Evolutionary conservation across 192 early-diverging fungal species (phyloP).

Genomic region (Chytriomyces confervae): DNA sequence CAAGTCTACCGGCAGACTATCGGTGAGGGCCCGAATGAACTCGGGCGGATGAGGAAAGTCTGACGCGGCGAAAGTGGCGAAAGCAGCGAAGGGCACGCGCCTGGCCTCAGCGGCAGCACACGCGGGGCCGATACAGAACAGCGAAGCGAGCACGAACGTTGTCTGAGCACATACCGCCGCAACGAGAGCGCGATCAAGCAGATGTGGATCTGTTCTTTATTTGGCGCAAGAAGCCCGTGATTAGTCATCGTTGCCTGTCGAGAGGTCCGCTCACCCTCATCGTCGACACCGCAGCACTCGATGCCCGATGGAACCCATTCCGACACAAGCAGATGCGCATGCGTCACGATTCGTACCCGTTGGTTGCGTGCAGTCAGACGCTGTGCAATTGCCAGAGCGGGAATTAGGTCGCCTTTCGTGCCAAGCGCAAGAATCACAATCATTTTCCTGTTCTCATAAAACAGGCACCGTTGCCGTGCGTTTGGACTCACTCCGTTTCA

Average conservation of each 20-base stretch:
- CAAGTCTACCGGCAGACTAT: not conserved
- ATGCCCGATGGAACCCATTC: no score
- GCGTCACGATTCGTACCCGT: not conserved
- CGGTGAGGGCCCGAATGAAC: not conserved
- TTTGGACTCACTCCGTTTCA: no score
- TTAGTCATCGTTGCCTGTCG: not conserved
- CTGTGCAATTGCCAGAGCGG: not conserved
- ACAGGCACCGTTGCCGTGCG: no score
- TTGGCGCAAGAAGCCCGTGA: not conserved
- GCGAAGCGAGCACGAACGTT: slow-evolving; percentile 2
- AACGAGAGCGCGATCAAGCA: not conserved
- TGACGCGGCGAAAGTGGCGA: slow-evolving; percentile 6
- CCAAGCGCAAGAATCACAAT: not conserved
- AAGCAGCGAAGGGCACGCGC: not conserved
- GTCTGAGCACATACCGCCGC: not conserved
- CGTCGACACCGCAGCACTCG: no score
- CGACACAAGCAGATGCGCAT: not conserved
- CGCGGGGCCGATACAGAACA: not conserved
- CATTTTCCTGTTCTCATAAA: not conserved
- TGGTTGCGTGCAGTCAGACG: not conserved
- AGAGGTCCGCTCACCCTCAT: no score
- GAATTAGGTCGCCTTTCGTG: slow-evolving; percentile 5
- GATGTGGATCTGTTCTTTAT: not conserved
- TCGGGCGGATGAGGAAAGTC: slow-evolving; percentile 4
- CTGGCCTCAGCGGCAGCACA: not conserved